Evolutionary conservation across 2,329 filamentous ascomycete genomes (phyloP).

Genomic region (Fusarium sp.): DNA sequence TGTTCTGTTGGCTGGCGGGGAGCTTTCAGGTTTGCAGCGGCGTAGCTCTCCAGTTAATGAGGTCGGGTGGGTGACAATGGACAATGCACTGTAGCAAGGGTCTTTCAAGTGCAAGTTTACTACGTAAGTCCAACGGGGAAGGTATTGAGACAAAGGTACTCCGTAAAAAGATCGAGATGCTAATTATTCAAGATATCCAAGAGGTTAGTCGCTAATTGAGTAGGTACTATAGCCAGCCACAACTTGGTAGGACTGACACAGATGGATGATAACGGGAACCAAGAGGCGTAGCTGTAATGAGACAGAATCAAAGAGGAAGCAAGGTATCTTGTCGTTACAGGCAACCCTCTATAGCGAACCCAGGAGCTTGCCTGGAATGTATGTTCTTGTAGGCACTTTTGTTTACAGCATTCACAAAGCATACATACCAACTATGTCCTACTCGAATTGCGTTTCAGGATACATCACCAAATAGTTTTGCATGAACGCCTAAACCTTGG

Average conservation of each 20-base stretch:
- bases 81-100: conserved; percentile 40
- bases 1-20: conserved; percentile 19
- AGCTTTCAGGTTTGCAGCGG: conserved; percentile 25
- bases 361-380: conserved; percentile 12
- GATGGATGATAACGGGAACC: conserved; percentile 17
- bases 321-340: not conserved
- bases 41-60: conserved; percentile 28
- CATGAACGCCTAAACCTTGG: conserved; percentile 20
- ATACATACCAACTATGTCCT: conserved; percentile 10
- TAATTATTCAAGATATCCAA: not conserved
- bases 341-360: not conserved
- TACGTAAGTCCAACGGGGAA: not conserved
- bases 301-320: not conserved
- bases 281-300: conserved; percentile 20
- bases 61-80: conserved; percentile 26
- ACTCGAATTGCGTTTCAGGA: conserved; percentile 31
- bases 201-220: not conserved
- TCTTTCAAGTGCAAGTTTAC: not conserved
- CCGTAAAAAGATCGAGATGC: not conserved
- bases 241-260: conserved; percentile 5
- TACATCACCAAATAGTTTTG: conserved; percentile 11
- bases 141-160: not conserved
- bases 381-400: conserved; percentile 16
- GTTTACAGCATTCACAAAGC: conserved; percentile 1
- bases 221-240: not conserved